Conservation (phyloP, 192 early-diverging fungal species). For the Linnemannia hyalina region DNA sequence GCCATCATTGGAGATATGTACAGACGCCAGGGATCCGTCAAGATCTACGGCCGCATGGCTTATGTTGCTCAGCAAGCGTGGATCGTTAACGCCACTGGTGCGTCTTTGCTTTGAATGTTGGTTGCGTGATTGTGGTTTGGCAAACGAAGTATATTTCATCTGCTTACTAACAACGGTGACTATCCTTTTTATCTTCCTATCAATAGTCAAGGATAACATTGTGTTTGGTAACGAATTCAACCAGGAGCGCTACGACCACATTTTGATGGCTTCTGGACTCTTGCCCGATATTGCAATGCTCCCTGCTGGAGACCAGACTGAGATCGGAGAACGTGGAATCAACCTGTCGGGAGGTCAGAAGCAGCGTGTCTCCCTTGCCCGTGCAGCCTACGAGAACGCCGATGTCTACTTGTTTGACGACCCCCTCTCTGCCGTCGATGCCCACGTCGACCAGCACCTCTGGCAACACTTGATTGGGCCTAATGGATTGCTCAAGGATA, state of each 20-base stretch:
- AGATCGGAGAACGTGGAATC: constrained; percentile 93
- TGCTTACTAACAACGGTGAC: not conserved
- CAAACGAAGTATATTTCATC: not conserved
- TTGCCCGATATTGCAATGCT: constrained; percentile 88
- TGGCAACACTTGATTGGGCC: constrained; percentile 92
- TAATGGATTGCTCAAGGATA: constrained; percentile 80
- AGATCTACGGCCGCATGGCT: constrained; percentile 74
- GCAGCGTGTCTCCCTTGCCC: constrained; percentile 72
- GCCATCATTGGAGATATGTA: constrained; percentile 91
- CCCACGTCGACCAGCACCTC: constrained; percentile 72
- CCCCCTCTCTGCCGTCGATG: constrained; percentile 71
- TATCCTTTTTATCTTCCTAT: not conserved
- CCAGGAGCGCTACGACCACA: constrained; percentile 75
- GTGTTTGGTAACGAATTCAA: constrained; percentile 86
- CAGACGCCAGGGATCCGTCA: constrained; percentile 71
- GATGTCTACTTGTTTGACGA: constrained; percentile 72
- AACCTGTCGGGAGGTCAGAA: constrained; percentile 95
- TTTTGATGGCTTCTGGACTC: constrained; percentile 85
- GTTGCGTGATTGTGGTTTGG: not conserved
- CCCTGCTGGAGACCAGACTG: constrained; percentile 88
- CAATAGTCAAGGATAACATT: constrained; percentile 91
- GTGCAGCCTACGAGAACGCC: constrained; percentile 88
- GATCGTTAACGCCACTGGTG: constrained; percentile 87
- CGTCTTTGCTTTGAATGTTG: not conserved
- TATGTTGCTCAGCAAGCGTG: constrained; percentile 81